Conservation (phyloP, 768 basidiomycete genomes). For the Scleroderma citrinum region DNA sequence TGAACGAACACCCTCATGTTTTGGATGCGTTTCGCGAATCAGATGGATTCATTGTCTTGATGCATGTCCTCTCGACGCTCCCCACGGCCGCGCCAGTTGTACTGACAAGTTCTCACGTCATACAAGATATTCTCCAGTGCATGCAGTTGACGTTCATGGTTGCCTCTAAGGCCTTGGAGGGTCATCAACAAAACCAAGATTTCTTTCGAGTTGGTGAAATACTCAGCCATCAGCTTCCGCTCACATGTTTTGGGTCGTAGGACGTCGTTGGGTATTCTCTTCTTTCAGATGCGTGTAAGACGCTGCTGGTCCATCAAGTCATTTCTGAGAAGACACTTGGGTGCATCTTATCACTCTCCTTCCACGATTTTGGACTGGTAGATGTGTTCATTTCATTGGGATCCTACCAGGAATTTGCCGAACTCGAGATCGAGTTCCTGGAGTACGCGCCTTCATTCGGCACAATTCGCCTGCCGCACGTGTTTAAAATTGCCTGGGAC, state of each 20-base stretch:
- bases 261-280: constrained; percentile 56
- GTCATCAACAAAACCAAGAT: constrained; percentile 46
- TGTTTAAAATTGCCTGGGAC: constrained; percentile 56
- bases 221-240: constrained; percentile 12
- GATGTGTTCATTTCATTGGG: constrained; percentile 46
- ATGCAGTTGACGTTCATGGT: constrained; percentile 59
- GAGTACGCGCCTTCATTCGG: constrained; percentile 36
- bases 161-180: constrained; percentile 56
- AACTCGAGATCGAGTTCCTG: constrained; percentile 36
- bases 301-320: constrained; percentile 41
- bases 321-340: constrained; percentile 56
- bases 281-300: constrained; percentile 52
- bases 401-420: constrained; percentile 34
- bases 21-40: constrained; percentile 76
- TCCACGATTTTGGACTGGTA: constrained; percentile 57
- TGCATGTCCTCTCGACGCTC: constrained; percentile 65
- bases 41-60: constrained; percentile 73
- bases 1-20: constrained; percentile 58
- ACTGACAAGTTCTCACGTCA: constrained; percentile 26
- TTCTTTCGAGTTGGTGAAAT: constrained; percentile 60
- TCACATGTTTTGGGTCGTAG: constrained; percentile 6
- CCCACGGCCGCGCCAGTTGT: constrained; percentile 27
- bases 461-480: constrained; percentile 52
- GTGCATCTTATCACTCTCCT: constrained; percentile 59
- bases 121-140: constrained; percentile 43